A percentile compares a stretch with the other conserved stretches of the same genome.
Evolutionary conservation across 768 basidiomycete species (phyloP).

Genomic region (Plicaturopsis crispa): DNA sequence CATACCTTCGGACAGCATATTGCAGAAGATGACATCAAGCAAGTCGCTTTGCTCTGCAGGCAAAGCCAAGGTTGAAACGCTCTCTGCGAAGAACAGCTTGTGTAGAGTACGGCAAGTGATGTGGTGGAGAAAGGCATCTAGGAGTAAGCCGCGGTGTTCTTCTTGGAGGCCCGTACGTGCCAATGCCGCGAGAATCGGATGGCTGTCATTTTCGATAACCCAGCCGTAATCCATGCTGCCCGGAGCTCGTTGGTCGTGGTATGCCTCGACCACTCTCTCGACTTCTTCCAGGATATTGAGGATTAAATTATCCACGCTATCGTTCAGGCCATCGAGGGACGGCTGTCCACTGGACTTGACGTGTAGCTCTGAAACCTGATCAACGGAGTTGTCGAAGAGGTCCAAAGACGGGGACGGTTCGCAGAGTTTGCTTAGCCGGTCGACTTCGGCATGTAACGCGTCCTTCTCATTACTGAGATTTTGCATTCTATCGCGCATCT

Average conservation of each 20-base stretch:
- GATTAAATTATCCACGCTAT: constrained; percentile 8
- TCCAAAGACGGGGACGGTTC: constrained; percentile 5
- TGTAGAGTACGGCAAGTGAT: constrained; percentile 4
- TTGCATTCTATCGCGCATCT: background rate
- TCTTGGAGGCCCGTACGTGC: constrained; percentile 1
- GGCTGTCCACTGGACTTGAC: constrained; percentile 1
- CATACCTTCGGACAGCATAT: no score
- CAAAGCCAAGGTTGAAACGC: background rate
- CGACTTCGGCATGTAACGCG: no score
- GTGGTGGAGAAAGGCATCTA: constrained; percentile 11
- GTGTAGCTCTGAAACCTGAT: constrained; percentile 10
- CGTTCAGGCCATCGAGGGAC: constrained; percentile 10
- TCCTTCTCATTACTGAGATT: background rate
- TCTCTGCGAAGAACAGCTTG: constrained; percentile 6
- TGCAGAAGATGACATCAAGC: no score
- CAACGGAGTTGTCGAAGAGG: constrained; percentile 8
- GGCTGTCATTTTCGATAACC: background rate
- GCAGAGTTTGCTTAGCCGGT: background rate
- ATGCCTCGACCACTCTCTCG: background rate
- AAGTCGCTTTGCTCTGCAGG: no score
- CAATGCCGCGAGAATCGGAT: constrained; percentile 1
- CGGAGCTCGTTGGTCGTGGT: background rate
- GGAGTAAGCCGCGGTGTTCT: constrained; percentile 11
- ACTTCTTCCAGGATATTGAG: constrained; percentile 5
- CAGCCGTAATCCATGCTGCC: no score